Base-by-base conservation (phyloP, 2,329 filamentous ascomycete genomes). In the Mycocentrospora acerina region DNA sequence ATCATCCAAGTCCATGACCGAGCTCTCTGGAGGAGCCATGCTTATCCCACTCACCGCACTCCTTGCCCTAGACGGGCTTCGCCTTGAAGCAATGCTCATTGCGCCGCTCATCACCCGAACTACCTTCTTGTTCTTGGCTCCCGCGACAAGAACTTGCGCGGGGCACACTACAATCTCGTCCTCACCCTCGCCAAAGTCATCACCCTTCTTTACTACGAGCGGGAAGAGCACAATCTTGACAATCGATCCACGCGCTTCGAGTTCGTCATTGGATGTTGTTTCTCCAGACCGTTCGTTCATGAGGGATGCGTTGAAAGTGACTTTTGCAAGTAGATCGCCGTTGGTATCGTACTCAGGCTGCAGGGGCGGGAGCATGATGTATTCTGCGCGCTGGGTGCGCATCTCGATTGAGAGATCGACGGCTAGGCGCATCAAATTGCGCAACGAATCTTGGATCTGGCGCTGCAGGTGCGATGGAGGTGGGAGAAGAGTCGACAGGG, bases 161-260 rank as follows among this genome's bases (percentile, higher is more conserved):
- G 91, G 91, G 62, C 86, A 95, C 29, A 98, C 89, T 31, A 97
- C 90, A 49, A 95, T 88, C 74, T 97, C 90, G 53, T 96, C 90
- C 37, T 96, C 89, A 37, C 90, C 91, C 36, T 85, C 79, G 16
- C 90, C 93, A 27, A 77, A 75, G 63, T 97, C 91, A 59, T 95
- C 88, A 36, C 90, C 91, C 73, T 93, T 94, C 73, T 95, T 95
- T 57, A 97, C 88, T 13, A 98, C 91, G 1, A 97, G 78, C 8
- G 94, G 94, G 75, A 98, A 98, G 27, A 98, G 80, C 2, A 98
- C 90, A 46, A 95, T 81, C 53, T 93, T 87, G 27, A 98, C 90
- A 13, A 91, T 81, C 17, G 89, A 84, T 27, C 81, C 78, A 44
- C 85, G 78, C 5, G 77, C 75, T 68, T 97, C 87, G 16, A 95